Conservation (phyloP, 2,329 filamentous ascomycete species). For the Ophiostoma triangulosporum region DNA sequence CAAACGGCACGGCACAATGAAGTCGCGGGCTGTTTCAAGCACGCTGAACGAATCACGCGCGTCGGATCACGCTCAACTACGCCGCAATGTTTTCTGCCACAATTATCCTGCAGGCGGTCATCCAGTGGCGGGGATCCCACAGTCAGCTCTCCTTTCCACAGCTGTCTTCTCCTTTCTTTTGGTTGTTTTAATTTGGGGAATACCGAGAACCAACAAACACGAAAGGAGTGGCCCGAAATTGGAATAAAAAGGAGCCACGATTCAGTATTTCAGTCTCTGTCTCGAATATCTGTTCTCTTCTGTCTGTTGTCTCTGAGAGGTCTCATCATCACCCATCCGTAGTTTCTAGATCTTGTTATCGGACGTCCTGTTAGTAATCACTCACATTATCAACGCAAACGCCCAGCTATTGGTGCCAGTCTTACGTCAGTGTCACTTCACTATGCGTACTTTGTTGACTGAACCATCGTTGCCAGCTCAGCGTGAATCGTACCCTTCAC, state of each 20-base stretch:
- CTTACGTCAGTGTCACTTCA: no score
- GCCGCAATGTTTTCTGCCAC: neutral
- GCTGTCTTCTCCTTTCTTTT: neutral
- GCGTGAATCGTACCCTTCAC: neutral
- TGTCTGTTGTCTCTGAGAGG: neutral
- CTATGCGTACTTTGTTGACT: neutral
- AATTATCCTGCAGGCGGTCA: conserved; percentile 6
- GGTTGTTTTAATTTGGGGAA: neutral
- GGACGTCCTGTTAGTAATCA: neutral
- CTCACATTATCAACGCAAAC: no score
- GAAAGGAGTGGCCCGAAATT: neutral
- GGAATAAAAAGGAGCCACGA: neutral
- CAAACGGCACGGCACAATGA: neutral
- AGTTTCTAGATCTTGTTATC: neutral
- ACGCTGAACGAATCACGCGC: neutral
- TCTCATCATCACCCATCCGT: neutral
- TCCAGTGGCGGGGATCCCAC: neutral
- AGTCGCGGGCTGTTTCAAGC: conserved; percentile 6
- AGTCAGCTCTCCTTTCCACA: neutral
- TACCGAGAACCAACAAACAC: neutral
- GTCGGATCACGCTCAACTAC: neutral
- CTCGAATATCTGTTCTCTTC: neutral
- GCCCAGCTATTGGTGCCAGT: no score
- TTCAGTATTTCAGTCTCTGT: neutral
- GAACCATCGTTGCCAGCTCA: neutral